A percentile compares a stretch with the other conserved stretches of the same genome.
Conservation (phyloP, 1,284 basidiomycete genomes). For the Irpex rosettiformis region DNA sequence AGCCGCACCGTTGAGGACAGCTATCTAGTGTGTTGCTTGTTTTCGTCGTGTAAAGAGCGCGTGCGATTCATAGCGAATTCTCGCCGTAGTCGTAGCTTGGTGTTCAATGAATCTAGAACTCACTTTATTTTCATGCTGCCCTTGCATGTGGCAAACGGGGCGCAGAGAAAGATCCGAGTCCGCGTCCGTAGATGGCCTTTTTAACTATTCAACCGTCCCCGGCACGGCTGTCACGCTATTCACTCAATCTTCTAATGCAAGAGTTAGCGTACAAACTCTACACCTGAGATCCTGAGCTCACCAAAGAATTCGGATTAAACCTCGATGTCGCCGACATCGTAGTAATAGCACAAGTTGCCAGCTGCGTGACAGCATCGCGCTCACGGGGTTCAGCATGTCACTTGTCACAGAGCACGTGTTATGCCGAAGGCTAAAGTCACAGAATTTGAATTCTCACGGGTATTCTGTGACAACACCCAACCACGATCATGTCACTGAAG, state of each 20-base stretch:
- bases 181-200: too few relatives aligned
- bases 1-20: conserved; percentile 17
- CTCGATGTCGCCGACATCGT: too few relatives aligned
- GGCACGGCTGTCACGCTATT: too few relatives aligned
- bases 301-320: too few relatives aligned
- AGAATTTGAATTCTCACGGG: conserved; percentile 1
- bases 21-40: conserved; percentile 30
- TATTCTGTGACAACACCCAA: conserved; percentile 1
- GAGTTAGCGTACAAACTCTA: too few relatives aligned
- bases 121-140: neutral
- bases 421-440: neutral
- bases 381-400: neutral
- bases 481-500: conserved; percentile 4
- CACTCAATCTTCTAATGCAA: too few relatives aligned
- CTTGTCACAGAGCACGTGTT: neutral
- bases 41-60: conserved; percentile 31
- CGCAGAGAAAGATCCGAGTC: too few relatives aligned
- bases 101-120: neutral
- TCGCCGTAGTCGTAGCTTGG: neutral
- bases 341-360: too few relatives aligned
- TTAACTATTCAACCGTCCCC: too few relatives aligned
- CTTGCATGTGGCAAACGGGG: too few relatives aligned
- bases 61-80: too few relatives aligned
- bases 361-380: neutral
- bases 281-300: too few relatives aligned